Evolutionary conservation across 176 grass and related monocot species (phyloP), one percentile per base, ranked within the genome.

Genomic region (Otatea glauca): DNA sequence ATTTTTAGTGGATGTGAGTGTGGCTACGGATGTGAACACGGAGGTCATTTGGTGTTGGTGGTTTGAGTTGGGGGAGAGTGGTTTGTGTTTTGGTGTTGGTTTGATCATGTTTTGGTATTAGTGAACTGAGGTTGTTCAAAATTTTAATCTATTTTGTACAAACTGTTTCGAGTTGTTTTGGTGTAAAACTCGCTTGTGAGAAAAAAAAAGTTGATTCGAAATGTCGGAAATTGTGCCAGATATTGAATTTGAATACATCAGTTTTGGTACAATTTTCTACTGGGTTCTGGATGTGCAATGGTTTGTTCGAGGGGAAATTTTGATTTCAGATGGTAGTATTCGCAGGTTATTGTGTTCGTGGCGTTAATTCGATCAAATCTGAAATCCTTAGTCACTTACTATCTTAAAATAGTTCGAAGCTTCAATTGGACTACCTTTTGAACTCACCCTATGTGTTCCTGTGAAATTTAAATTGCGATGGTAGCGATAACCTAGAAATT

Each of bases 371-470:
- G 53, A 55, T 32, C 10, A 27, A 53, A 63, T 65, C 32, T 71
- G 45, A 51, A 60, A 42, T 34, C 11, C 16, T 59, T 48, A 2
- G 23, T 27, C 44, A 15, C 38, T 71, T 64, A 37, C 27, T 48
- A 58, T 68, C 14, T 7, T 50, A 44, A 44, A 70, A 62, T 74
- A 54, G 2, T 38, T 79, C 32, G n/a, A 83, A 74, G 47, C 60
- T 87, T 83, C 43, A 59, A 23, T 9, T 10, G 44, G 23, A 74
- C 47, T 83, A 15, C 16, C 29, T 53, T 79, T 50, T 50, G 17
- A 61, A 73, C 7, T 5, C 43, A 70, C 15, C 24, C 5, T 60
- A 5, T 32, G 38, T 49, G 21, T 21, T 67, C 23, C 58, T 50
- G 47, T 39, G 49, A 44, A 82, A 68, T 67, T 73, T 86, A 34